Conservation (phyloP, 352 stramenopile genomes). For the Phytophthora macrochlamydospora region DNA sequence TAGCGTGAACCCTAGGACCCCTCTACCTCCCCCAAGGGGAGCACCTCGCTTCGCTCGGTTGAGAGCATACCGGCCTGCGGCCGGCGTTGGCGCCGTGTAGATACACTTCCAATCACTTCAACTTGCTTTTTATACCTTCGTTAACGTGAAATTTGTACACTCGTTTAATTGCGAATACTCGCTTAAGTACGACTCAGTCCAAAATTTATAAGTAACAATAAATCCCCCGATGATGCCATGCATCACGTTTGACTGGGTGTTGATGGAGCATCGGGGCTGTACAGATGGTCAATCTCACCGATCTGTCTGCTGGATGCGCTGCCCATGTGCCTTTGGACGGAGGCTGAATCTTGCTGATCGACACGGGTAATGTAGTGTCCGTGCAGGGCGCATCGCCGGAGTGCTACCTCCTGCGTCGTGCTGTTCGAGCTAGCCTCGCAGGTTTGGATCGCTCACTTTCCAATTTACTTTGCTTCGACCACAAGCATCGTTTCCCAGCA, state of each 20-base stretch:
- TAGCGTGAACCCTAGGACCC: no score
- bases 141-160: no score
- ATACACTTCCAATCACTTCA: no score
- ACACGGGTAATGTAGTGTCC: conserved; percentile 7
- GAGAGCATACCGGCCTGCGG: no score
- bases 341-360: conserved; percentile 28
- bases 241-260: conserved; percentile 26
- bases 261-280: conserved; percentile 13
- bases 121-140: no score
- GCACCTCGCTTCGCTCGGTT: no score
- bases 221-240: conserved; percentile 16
- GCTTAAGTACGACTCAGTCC: no score
- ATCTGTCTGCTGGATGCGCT: conserved; percentile 31
- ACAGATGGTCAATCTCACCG: conserved; percentile 15
- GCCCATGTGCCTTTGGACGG: conserved; percentile 16
- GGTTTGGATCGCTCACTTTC: background rate
- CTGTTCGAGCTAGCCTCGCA: background rate
- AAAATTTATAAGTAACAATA: no score
- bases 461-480: background rate
- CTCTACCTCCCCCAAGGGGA: no score
- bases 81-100: no score
- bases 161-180: no score
- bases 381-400: background rate
- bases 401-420: background rate
- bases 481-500: background rate